A percentile compares a stretch with the other conserved stretches of the same genome.
These are phyloP conservation scores for Pueraria montana DNA, from an alignment of 306 rosid species.

Conservation along the genomic window DNA sequence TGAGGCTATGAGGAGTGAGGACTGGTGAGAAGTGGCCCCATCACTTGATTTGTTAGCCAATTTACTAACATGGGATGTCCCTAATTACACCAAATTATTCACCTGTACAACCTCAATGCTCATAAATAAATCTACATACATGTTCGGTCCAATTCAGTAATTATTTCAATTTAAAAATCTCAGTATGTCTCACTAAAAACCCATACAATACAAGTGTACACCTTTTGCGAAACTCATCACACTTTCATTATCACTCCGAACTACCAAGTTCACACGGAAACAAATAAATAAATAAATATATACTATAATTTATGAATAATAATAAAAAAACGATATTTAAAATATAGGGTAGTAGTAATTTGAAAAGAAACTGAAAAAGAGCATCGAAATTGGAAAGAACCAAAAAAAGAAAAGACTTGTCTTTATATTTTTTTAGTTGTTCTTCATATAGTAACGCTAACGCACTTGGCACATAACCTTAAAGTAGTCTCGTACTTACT, in stretches of 20 bases:
- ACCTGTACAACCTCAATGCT: constrained; percentile 39
- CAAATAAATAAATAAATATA: constrained; percentile 29
- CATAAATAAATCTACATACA: constrained; percentile 26
- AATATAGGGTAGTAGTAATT: neutral
- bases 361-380: neutral
- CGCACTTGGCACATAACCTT: constrained; percentile 63
- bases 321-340: neutral
- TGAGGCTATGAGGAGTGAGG: neutral
- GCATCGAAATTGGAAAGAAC: neutral
- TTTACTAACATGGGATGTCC: constrained; percentile 63
- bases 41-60: constrained; percentile 66
- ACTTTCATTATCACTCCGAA: neutral
- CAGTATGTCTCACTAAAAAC: neutral
- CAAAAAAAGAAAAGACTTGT: neutral
- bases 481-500: constrained; percentile 56
- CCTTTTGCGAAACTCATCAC: constrained; percentile 16
- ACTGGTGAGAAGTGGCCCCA: constrained; percentile 37
- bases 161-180: constrained; percentile 34
- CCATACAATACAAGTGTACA: constrained; percentile 29
- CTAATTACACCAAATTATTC: constrained; percentile 48
- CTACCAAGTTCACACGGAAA: constrained; percentile 28
- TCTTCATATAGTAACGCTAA: neutral
- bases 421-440: neutral
- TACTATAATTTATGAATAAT: too few species aligned
- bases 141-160: constrained; percentile 54